phyloP scores from a whole-genome alignment of 2,329 filamentous ascomycete genomes.

The Leptographium lundbergii region DNA sequence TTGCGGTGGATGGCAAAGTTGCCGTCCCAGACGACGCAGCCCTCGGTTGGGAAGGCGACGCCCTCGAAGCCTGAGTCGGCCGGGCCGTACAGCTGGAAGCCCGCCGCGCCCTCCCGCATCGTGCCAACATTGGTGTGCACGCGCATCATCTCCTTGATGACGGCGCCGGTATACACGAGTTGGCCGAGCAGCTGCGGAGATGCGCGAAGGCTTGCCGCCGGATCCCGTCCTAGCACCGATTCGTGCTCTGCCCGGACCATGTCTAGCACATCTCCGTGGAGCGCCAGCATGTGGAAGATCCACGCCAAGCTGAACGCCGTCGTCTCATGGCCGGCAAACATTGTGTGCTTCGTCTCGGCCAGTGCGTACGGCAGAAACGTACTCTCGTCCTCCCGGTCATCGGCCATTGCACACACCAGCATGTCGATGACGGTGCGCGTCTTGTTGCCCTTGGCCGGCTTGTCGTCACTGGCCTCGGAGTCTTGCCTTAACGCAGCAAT shows the following conservation, averaged over 20 bases:
- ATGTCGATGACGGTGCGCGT: constrained; percentile 15
- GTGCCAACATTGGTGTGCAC: constrained; percentile 38
- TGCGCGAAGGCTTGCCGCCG: constrained; percentile 24
- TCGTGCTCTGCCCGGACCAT: constrained; percentile 33
- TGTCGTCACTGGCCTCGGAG: background rate
- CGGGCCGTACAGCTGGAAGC: constrained; percentile 27
- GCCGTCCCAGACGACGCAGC: constrained; percentile 28
- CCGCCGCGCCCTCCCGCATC: constrained; percentile 24
- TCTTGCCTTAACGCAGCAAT: constrained; percentile 9
- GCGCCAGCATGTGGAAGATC: constrained; percentile 18
- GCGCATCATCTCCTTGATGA: constrained; percentile 42
- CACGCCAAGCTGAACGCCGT: constrained; percentile 21
- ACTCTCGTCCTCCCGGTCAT: constrained; percentile 11
- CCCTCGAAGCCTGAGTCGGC: constrained; percentile 18
- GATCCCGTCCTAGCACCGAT: constrained; percentile 27
- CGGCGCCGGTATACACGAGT: constrained; percentile 38
- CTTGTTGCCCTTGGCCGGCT: background rate
- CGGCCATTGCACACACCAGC: constrained; percentile 16
- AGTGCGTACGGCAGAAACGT: constrained; percentile 18
- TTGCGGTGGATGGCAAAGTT: constrained; percentile 25
- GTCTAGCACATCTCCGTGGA: constrained; percentile 17
- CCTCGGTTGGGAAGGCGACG: constrained; percentile 30
- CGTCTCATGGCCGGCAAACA: constrained; percentile 28
- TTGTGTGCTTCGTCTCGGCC: constrained; percentile 18
- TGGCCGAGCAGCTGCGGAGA: constrained; percentile 34